Evolutionary conservation across 1,284 basidiomycete genomes (phyloP).

Genomic region (Ceratobasidium sp.): DNA sequence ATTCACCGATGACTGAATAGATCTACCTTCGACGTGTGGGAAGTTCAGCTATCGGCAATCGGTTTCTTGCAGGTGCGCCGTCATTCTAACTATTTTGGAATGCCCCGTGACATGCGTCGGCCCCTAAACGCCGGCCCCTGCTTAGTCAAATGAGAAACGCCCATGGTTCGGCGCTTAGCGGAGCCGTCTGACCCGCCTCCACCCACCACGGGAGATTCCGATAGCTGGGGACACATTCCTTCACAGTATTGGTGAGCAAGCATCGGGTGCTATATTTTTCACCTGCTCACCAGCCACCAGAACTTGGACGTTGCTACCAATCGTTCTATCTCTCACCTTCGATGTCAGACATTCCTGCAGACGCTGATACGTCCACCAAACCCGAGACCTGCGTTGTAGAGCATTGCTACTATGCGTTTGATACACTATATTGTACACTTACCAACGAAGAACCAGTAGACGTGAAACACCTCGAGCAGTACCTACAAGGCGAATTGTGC

Average conservation of each 20-base stretch:
- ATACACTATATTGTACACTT: conserved; percentile 76
- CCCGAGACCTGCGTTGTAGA: conserved; percentile 64
- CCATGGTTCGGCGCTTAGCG: conserved; percentile 24
- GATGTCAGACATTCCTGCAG: conserved; percentile 12
- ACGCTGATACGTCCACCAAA: conserved; percentile 1
- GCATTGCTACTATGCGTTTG: conserved; percentile 82
- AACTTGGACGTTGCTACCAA: not conserved
- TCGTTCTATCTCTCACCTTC: not conserved
- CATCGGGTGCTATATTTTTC: not conserved
- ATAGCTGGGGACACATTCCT: not conserved
- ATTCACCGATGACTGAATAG: not conserved
- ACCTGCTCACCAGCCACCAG: not conserved
- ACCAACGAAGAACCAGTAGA: conserved; percentile 61
- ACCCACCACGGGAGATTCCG: no score
- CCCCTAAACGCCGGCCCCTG: not conserved
- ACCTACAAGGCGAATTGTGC: conserved; percentile 64
- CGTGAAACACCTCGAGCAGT: conserved; percentile 64
- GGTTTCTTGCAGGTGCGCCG: not conserved
- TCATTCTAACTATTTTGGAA: not conserved
- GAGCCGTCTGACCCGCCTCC: not conserved
- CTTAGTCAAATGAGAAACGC: conserved; percentile 12
- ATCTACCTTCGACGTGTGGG: conserved; percentile 2
- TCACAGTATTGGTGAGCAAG: not conserved
- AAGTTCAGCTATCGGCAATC: not conserved
- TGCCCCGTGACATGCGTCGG: not conserved